These are phyloP conservation scores for Saturnispora besseyi DNA, from an alignment of 805 yeast species.

Conservation along the genomic window DNA sequence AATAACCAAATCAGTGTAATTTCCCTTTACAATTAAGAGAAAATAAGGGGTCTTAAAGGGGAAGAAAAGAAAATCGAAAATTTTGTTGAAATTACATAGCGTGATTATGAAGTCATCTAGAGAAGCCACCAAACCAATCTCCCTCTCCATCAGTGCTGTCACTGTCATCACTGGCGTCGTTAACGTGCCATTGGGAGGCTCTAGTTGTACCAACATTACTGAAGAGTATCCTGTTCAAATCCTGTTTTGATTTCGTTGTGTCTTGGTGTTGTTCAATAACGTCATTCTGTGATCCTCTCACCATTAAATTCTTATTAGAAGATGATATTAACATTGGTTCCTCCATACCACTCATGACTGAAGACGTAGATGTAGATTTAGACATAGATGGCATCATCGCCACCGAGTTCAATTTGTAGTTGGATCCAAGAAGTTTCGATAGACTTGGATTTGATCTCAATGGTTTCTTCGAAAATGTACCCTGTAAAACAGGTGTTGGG, in stretches of 20 bases:
- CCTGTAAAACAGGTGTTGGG: conserved; percentile 11
- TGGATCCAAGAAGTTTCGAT: not conserved
- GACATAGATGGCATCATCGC: not conserved
- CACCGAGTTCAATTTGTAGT: not conserved
- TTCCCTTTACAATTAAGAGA: not conserved
- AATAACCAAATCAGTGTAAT: not conserved
- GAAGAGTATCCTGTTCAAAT: not conserved
- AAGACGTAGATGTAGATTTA: not conserved
- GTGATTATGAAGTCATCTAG: conserved; percentile 3
- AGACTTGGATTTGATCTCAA: conserved; percentile 10
- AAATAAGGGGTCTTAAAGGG: not conserved
- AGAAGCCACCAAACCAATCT: conserved; percentile 16
- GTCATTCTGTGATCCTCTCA: not conserved
- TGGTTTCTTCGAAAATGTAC: conserved; percentile 14
- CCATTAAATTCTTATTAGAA: not conserved
- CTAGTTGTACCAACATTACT: not conserved
- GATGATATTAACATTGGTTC: not conserved
- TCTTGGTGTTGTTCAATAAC: not conserved
- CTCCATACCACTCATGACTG: not conserved
- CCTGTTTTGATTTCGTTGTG: not conserved
- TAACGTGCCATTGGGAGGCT: not conserved
- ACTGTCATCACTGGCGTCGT: not conserved
- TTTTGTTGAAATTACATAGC: not conserved
- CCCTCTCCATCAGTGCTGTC: not conserved
- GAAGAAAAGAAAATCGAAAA: not conserved